These are phyloP conservation scores for Phytophthora nicotianae DNA, from an alignment of 352 stramenopile species.

Conservation along the genomic window DNA sequence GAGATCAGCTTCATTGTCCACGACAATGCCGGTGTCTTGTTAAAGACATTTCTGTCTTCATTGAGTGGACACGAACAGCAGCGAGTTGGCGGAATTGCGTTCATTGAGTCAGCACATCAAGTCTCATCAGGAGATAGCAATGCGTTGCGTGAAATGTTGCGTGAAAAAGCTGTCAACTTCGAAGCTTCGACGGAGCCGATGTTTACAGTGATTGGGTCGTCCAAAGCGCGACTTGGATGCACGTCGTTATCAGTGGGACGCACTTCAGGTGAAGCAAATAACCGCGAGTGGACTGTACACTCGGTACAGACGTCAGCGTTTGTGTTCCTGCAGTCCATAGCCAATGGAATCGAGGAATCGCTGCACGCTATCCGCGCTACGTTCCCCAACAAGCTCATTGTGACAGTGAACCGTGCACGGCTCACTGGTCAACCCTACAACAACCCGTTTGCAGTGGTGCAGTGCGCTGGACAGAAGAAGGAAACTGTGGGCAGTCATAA, in stretches of 20 bases:
- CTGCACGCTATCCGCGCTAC: constrained; percentile 80
- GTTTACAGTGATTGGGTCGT: constrained; percentile 83
- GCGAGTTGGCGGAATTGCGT: constrained; percentile 79
- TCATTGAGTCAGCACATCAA: constrained; percentile 85
- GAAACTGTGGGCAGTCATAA: constrained; percentile 88
- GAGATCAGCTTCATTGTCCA: constrained; percentile 89
- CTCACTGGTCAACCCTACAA: constrained; percentile 88
- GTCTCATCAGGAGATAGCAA: constrained; percentile 61
- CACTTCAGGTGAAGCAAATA: constrained; percentile 68
- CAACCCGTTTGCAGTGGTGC: constrained; percentile 82
- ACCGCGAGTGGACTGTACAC: constrained; percentile 84
- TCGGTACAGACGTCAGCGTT: constrained; percentile 89
- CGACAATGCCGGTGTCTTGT: constrained; percentile 66
- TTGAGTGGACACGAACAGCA: constrained; percentile 61
- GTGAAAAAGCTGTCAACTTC: constrained; percentile 83
- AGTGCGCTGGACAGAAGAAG: constrained; percentile 87
- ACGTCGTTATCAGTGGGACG: constrained; percentile 81
- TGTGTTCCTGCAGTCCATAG: constrained; percentile 85
- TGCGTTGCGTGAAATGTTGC: constrained; percentile 61
- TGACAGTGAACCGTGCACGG: constrained; percentile 86
- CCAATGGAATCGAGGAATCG: constrained; percentile 74
- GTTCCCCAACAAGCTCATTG: constrained; percentile 90
- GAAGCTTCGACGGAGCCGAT: constrained; percentile 82
- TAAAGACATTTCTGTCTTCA: constrained; percentile 74
- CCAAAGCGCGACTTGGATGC: constrained; percentile 72